Percentiles rank a stretch among this genome's conserved stretches.
phyloP scores from a whole-genome alignment of 306 rosid species.

The Dalbergia cochinchinensis region DNA sequence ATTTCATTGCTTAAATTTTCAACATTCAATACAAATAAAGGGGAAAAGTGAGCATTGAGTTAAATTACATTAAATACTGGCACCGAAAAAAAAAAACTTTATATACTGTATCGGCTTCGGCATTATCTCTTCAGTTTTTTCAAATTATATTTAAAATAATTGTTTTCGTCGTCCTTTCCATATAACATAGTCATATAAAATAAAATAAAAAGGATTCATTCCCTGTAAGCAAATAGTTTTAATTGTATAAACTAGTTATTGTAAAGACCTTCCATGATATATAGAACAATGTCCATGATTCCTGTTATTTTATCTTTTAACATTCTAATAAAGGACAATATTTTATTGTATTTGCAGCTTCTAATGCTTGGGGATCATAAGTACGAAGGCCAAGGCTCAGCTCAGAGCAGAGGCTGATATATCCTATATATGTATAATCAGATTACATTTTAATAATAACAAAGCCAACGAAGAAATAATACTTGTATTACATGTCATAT shows the following conservation, averaged over 20 bases:
- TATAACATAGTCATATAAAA: no score
- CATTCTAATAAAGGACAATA: neutral
- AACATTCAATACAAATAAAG: no score
- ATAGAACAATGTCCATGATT: neutral
- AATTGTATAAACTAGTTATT: neutral
- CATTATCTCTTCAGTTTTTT: no score
- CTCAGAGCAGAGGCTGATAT: neutral
- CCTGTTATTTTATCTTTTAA: neutral
- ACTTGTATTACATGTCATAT: neutral
- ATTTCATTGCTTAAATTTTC: no score
- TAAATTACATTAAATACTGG: no score
- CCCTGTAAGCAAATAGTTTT: neutral
- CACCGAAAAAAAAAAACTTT: no score
- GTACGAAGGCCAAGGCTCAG: neutral
- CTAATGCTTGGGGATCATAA: constrained; percentile 31
- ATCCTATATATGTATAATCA: neutral
- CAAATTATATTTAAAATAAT: neutral
- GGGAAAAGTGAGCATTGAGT: neutral
- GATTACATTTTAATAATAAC: neutral
- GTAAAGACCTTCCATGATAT: neutral
- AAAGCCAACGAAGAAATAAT: neutral
- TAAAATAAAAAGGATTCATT: no score
- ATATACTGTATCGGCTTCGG: no score
- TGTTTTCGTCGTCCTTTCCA: no score
- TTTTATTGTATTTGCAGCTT: constrained; percentile 29